A percentile compares a stretch with the other conserved stretches of the same genome.
Evolutionary conservation across 495 filamentous ascomycete genomes (phyloP).

Genomic region (Durotheca rogersii): DNA sequence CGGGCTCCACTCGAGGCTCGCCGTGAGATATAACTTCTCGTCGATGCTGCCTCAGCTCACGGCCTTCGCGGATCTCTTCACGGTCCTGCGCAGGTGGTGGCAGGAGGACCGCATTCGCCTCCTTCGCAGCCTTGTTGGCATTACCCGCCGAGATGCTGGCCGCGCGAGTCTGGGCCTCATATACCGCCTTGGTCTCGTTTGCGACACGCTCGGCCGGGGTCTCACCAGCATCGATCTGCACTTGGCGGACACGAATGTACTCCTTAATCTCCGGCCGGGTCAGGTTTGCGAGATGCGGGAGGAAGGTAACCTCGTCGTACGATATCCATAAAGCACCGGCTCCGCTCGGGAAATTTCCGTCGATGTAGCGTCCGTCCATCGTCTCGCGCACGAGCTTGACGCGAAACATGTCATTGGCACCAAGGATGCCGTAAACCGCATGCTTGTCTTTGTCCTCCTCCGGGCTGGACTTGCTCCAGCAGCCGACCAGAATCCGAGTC

Average conservation of each 20-base stretch:
- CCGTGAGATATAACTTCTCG: constrained; percentile 24
- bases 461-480: constrained; percentile 50
- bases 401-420: constrained; percentile 54
- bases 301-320: constrained; percentile 55
- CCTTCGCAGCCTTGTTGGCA: background rate
- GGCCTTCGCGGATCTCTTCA: constrained; percentile 18
- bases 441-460: constrained; percentile 44
- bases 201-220: constrained; percentile 41
- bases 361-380: constrained; percentile 48
- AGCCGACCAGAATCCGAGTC: constrained; percentile 50
- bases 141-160: background rate
- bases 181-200: constrained; percentile 51
- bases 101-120: constrained; percentile 1
- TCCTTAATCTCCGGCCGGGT: constrained; percentile 54
- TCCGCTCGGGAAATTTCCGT: constrained; percentile 53
- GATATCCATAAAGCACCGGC: constrained; percentile 56
- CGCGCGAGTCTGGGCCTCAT: constrained; percentile 47
- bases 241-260: constrained; percentile 53
- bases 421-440: constrained; percentile 54
- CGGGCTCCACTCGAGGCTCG: constrained; percentile 11
- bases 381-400: constrained; percentile 54
- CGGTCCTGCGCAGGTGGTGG: constrained; percentile 10
- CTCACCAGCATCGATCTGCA: constrained; percentile 50
- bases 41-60: constrained; percentile 36
- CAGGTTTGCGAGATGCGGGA: constrained; percentile 47